Conservation (phyloP, 352 stramenopile genomes). For the Blastocystis sp. region DNA sequence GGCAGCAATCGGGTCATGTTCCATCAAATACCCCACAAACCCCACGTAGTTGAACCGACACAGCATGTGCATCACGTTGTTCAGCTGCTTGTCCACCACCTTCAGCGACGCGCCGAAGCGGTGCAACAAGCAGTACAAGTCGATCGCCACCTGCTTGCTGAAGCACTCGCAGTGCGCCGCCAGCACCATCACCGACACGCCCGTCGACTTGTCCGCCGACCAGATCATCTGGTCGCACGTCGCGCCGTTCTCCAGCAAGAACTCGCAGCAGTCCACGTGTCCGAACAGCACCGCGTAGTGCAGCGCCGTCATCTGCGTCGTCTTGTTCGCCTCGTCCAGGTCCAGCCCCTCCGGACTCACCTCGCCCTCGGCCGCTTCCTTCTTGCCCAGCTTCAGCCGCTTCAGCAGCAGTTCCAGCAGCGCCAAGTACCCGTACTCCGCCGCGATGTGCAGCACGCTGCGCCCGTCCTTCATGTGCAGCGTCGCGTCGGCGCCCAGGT, state of each 20-base stretch:
- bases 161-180: conserved; percentile 55
- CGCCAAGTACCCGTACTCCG: conserved; percentile 69
- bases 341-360: conserved; percentile 46
- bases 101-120: conserved; percentile 52
- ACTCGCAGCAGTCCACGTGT: conserved; percentile 68
- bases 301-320: background rate
- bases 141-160: conserved; percentile 51
- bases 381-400: conserved; percentile 23
- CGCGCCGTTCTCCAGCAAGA: conserved; percentile 51
- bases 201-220: conserved; percentile 14
- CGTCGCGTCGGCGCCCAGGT: conserved; percentile 65
- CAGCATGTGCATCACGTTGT: conserved; percentile 66
- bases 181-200: conserved; percentile 45
- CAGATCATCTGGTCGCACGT: conserved; percentile 66
- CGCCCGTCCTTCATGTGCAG: conserved; percentile 70
- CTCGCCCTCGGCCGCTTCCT: conserved; percentile 45
- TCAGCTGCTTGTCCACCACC: conserved; percentile 45
- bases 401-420: conserved; percentile 22
- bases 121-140: conserved; percentile 61
- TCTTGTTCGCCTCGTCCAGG: conserved; percentile 57
- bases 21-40: conserved; percentile 46
- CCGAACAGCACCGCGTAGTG: conserved; percentile 66
- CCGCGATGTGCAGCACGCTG: conserved; percentile 69
- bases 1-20: conserved; percentile 44
- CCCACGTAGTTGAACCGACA: conserved; percentile 38